Percentiles rank a stretch among this genome's conserved stretches.
These are phyloP conservation scores for Metschnikowia aberdeeniae DNA, from an alignment of 805 yeast genomes.

Conservation along the genomic window DNA sequence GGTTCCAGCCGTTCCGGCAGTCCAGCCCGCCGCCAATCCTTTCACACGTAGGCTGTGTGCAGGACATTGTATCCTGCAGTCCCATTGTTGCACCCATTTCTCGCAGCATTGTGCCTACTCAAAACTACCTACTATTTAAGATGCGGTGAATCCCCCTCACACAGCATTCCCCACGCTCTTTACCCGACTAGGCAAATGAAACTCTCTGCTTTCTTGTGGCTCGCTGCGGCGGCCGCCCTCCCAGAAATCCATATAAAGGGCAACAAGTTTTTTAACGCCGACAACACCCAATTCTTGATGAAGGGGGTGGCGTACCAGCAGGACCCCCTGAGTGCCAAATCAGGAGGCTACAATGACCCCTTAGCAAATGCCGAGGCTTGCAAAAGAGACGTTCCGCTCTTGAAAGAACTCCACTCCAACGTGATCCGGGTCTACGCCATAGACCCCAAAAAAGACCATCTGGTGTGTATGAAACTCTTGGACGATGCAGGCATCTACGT, in stretches of 20 bases:
- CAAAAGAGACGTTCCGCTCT: slow-evolving; percentile 70
- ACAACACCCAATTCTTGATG: slow-evolving; percentile 74
- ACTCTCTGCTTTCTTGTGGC: slow-evolving; percentile 21
- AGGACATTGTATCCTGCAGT: neutral
- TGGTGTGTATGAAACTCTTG: slow-evolving; percentile 61
- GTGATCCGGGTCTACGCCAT: slow-evolving; percentile 75
- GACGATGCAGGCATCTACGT: slow-evolving; percentile 88
- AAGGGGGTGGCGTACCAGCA: slow-evolving; percentile 79
- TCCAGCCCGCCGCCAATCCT: no score
- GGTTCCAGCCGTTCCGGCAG: no score
- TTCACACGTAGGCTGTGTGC: neutral
- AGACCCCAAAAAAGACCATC: slow-evolving; percentile 59
- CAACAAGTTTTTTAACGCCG: slow-evolving; percentile 70
- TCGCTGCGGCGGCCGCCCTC: slow-evolving; percentile 19
- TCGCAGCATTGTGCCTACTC: no score
- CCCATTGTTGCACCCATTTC: neutral
- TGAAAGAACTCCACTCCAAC: slow-evolving; percentile 59
- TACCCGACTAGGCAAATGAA: slow-evolving; percentile 29
- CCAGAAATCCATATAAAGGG: slow-evolving; percentile 63
- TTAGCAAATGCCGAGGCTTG: slow-evolving; percentile 60
- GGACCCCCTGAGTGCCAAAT: slow-evolving; percentile 44
- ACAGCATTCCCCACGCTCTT: neutral
- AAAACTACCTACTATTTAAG: no score
- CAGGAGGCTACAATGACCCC: slow-evolving; percentile 59
- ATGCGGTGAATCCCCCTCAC: neutral